phyloP scores from a whole-genome alignment of 208 protist genomes.

The Leishmania tropica region DNA sequence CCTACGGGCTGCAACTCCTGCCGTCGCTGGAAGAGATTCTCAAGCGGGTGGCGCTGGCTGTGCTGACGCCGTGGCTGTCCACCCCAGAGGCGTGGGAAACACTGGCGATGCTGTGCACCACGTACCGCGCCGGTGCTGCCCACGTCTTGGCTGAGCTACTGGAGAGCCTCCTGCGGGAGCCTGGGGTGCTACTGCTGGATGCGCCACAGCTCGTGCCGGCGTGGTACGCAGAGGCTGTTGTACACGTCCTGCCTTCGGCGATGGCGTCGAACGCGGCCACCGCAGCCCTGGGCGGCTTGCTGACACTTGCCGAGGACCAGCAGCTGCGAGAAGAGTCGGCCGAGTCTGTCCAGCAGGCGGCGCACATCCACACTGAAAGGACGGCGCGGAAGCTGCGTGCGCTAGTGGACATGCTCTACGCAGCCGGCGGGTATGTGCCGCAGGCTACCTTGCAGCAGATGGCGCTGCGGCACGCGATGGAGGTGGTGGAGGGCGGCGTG shows the following conservation, averaged over 20 bases:
- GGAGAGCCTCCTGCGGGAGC: conserved; percentile 50
- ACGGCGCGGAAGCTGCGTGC: conserved; percentile 44
- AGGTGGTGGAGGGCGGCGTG: conserved; percentile 58
- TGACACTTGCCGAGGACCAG: conserved; percentile 24
- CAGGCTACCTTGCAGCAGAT: conserved; percentile 46
- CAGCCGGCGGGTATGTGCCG: conserved; percentile 44
- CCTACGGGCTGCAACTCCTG: conserved; percentile 57
- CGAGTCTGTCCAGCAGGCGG: conserved; percentile 1
- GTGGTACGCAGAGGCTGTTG: conserved; percentile 24
- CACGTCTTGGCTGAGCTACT: conserved; percentile 50
- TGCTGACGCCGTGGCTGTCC: conserved; percentile 51
- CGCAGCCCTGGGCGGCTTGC: conserved; percentile 12
- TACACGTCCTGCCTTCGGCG: conserved; percentile 16
- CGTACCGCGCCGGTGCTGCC: conserved; percentile 56
- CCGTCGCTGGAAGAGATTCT: conserved; percentile 53
- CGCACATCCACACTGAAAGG: conserved; percentile 20
- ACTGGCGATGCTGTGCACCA: conserved; percentile 51
- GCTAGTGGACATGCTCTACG: conserved; percentile 47
- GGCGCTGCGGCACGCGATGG: conserved; percentile 50
- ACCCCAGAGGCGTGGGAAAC: conserved; percentile 57
- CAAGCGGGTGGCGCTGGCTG: conserved; percentile 45
- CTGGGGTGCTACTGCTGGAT: conserved; percentile 49
- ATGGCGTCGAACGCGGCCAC: conserved; percentile 21
- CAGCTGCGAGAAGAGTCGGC: not conserved
- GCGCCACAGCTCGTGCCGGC: conserved; percentile 44